Conservation (phyloP, 495 filamentous ascomycete species). For the Penicillium silybi region DNA sequence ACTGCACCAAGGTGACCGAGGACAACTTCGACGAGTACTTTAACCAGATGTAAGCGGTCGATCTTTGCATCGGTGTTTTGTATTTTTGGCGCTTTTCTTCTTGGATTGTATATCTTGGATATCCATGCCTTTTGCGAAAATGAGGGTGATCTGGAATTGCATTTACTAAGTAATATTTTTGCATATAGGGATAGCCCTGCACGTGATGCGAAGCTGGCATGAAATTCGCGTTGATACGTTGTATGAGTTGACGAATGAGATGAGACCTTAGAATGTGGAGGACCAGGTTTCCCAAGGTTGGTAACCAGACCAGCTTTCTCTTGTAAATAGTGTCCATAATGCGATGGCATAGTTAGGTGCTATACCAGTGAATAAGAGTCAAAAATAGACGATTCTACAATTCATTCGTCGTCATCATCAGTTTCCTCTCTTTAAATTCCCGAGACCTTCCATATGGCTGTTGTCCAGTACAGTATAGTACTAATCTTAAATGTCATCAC, state of each 20-base stretch:
- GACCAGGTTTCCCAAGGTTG: neutral
- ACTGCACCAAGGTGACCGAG: slow-evolving; percentile 58
- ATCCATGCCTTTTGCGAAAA: slow-evolving; percentile 2
- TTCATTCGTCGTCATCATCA: too few species aligned
- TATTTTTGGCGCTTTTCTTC: neutral
- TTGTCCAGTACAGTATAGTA: too few species aligned
- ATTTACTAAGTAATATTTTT: slow-evolving; percentile 1
- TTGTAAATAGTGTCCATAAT: neutral
- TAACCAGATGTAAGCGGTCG: slow-evolving; percentile 31
- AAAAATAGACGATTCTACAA: neutral
- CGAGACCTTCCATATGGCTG: too few species aligned
- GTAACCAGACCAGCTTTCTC: neutral
- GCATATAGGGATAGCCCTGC: slow-evolving; percentile 1
- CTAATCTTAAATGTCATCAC: too few species aligned
- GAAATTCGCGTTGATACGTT: neutral
- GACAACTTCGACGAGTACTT: slow-evolving; percentile 60
- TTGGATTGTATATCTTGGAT: slow-evolving; percentile 4
- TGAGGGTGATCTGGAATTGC: neutral
- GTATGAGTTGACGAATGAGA: neutral
- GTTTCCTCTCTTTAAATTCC: too few species aligned
- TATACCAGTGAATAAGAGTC: neutral
- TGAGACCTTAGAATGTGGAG: neutral
- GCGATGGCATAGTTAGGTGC: neutral
- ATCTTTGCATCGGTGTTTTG: slow-evolving; percentile 6
- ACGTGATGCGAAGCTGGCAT: slow-evolving; percentile 10